Evolutionary conservation across 2,329 filamentous ascomycete genomes (phyloP), one percentile per base, ranked within the genome.

Genomic region (Daldinia sp.): DNA sequence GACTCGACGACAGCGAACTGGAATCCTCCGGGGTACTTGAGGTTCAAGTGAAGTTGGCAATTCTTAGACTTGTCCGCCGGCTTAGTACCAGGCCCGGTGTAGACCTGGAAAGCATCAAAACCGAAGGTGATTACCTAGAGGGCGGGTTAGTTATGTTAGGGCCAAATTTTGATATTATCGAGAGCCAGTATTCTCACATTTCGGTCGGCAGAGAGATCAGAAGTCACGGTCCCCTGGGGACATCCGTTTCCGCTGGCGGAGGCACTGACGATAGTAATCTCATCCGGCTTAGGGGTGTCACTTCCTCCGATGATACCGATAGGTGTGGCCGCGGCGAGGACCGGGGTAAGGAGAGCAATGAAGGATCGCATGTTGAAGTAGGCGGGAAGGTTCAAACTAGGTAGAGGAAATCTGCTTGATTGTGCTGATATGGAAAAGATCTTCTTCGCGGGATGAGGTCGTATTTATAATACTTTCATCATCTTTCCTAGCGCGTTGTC

Each of bases 21-120:
- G 74, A 81, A 82, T 61, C 80, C 80, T 35, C 78, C 77, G 10
- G 80, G 79, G 71, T 82, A 81, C 71, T 79, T 76, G 61, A 82
- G 77, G 71, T 75, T 79, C 59, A 81, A 68, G 70, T 82, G 79
- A 30, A 82, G 77, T 71, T 81, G 79, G 74, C 80, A 82, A 76
- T 81, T 81, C 77, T 82, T 82, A 70, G 75, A 77, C 68, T 73
- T 74, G 62, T 80, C 76, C 13, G 74, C 61, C 1, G 70, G 64
- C 54, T 60, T 59, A 47, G 74, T 77, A 47, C 76, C 78, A n/a
- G 79, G 79, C 2, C 80, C 80, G 59, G 80, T 81, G 72, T 79
- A 81, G 53, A 79, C 80, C 73, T 81, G 80, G 75, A 81, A 82
- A 49, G 69, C 64, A 65, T 81, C 80, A 67, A 81, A 81, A 60